phyloP scores from a whole-genome alignment of 176 grass and related monocot genomes.

The Guadua angustifolia region DNA sequence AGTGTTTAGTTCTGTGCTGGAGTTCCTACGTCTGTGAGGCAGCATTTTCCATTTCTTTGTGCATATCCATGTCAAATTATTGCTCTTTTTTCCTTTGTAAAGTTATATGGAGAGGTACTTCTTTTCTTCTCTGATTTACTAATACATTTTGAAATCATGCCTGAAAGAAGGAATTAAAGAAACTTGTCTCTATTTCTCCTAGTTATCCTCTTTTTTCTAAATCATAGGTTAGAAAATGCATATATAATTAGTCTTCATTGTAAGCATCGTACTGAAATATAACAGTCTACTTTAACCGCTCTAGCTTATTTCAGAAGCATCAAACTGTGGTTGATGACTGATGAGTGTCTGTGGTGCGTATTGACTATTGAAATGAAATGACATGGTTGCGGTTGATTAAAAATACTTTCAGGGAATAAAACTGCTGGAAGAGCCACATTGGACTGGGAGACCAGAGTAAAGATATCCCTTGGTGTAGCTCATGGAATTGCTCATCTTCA shows the following conservation, averaged over 20 bases:
- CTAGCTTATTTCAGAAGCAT: constrained; percentile 7
- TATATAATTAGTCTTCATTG: neutral
- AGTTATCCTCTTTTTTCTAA: neutral
- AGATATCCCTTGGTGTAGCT: constrained; percentile 75
- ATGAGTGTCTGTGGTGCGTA: neutral
- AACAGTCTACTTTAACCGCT: neutral
- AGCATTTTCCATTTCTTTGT: neutral
- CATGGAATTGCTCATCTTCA: constrained; percentile 78
- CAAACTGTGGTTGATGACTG: neutral
- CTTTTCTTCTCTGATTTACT: neutral
- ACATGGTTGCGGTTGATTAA: constrained; percentile 18
- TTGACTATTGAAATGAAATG: constrained; percentile 32
- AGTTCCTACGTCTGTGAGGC: neutral
- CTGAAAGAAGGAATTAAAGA: constrained; percentile 15
- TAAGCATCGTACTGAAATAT: constrained; percentile 16
- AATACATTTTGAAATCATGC: neutral
- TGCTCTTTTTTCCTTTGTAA: neutral
- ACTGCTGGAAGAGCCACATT: constrained; percentile 59
- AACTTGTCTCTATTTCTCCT: constrained; percentile 10
- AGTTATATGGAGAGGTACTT: neutral
- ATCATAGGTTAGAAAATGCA: neutral
- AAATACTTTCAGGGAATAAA: constrained; percentile 64
- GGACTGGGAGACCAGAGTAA: constrained; percentile 84
- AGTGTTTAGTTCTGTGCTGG: neutral
- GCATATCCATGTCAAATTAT: neutral